Base-by-base conservation (phyloP, 2,329 filamentous ascomycete genomes). In the Phoma sp. region DNA sequence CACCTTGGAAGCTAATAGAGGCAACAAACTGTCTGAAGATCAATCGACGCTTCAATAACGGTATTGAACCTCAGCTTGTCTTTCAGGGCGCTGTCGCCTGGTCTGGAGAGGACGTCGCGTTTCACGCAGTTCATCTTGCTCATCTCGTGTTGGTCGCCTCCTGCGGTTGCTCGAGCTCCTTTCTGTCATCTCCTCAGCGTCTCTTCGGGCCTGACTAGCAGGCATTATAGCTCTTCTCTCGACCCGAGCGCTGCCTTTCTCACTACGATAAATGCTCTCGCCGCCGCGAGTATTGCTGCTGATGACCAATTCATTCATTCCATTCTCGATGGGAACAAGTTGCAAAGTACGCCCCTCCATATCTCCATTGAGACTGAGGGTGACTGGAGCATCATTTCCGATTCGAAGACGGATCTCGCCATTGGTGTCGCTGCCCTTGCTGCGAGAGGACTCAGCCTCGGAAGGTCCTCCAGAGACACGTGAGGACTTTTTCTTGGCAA, bases 221-320 rank as follows among this genome's bases (percentile, higher is more conserved):
- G 61, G 38, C 21, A 65, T 56, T 12, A 65, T 55, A 26, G 61
- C 64, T 36, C 60, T 56, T 42, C 53, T 59, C 46, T 60, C 61
- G 21, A 57, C 64, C 21, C 55, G 23, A 20, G 60, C 34, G 45
- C 68, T 73, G 47, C 66, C 62, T 48, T 60, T 60, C 36, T 74
- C 72, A 46, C 68, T 72, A 21, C 51, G 51, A 39, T 72, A 72
- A 5, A 38, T 48, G 40, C 34, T 65, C 30, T 70, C 67, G 23
- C 53, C 60, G n/a, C 60, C 60, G 17, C 67, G 67, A 9, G 57
- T 29, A n/a, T 61, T 49, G 42, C 57, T 55, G 42, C 67, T 67
- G 36, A 75, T 75, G 47, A 74, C 69, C 28, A 75, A 57, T 28
- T 74, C 72, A 26, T 69, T 71, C 68, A 72, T 73, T 14, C 73